A percentile compares a stretch with the other conserved stretches of the same genome.
phyloP scores from a whole-genome alignment of 371 early-diverging fungal genomes.

The Actinomortierella wolfii region DNA sequence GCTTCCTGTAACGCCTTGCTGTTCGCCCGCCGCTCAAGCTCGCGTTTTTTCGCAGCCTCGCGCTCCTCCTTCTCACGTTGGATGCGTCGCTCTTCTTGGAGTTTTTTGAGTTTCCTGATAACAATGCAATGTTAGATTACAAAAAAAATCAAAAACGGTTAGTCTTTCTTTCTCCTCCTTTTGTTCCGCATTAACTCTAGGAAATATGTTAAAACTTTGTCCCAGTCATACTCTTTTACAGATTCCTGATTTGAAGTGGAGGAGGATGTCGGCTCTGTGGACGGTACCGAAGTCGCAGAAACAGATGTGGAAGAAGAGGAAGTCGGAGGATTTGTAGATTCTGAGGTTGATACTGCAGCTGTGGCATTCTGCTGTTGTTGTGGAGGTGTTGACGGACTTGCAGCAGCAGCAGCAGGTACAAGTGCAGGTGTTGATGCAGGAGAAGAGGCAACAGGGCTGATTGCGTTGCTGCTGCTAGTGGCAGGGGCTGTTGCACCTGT shows the following conservation, averaged over 20 bases:
- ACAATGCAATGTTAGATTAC: not conserved
- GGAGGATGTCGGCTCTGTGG: no score
- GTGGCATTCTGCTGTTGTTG: not conserved
- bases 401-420: not conserved
- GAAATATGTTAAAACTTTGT: no score
- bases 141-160: no score
- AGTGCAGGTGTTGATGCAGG: not conserved
- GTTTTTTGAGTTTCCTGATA: not conserved
- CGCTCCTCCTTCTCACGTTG: not conserved
- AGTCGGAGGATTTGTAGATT: no score
- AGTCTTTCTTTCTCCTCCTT: conserved; percentile 38
- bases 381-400: not conserved
- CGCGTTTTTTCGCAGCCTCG: conserved; percentile 34
- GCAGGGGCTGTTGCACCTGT: not conserved
- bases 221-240: no score
- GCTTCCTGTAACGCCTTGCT: conserved; percentile 33
- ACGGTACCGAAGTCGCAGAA: not conserved
- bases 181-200: no score
- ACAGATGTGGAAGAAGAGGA: conserved; percentile 2
- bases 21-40: conserved; percentile 24
- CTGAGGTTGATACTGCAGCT: not conserved
- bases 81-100: not conserved
- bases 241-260: no score
- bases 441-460: not conserved
- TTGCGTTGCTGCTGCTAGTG: not conserved